Evolutionary conservation across 495 filamentous ascomycete genomes (phyloP), one percentile per base, ranked within the genome.

Genomic region (Aspergillus egyptiacus): DNA sequence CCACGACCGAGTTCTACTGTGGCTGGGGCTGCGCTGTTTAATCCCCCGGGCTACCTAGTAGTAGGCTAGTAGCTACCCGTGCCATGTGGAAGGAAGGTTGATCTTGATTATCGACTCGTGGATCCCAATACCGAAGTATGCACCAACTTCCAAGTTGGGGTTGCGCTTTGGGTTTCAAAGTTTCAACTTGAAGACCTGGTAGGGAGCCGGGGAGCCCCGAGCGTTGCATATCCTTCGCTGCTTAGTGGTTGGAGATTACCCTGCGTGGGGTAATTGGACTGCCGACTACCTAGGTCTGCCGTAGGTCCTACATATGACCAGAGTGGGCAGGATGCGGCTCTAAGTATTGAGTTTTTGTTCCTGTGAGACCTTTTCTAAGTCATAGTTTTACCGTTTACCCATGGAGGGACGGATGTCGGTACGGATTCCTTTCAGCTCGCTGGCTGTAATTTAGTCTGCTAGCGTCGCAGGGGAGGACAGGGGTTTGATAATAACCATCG

Each of bases 401-500:
- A 36, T 46, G 43, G 43, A 46, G 30, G 32, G 43, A n/a, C 32
- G 43, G 30, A 46, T 36, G 43, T 46, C 27, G 31, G 43, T 36
- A 46, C 31, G 13, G 31, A 25, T 32, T 6, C 22, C 14, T 2
- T 10, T 44, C 23, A 44, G 32, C 20, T 28, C 34, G 23, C 14
- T n/a, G n/a, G 15, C n/a, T 25, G 7, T 31, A 34, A n/a, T n/a
- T n/a, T n/a, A n/a, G n/a, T n/a, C n/a, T n/a, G n/a, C n/a, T n/a
- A n/a, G n/a, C n/a, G n/a, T 43, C 37, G 28, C 39, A 43, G 39
- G 39, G 32, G 17, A 27, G 27, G 44, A 45, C 41, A 14, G 46
- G 38, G 48, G 37, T 35, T 23, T 30, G 50, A 53, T 53, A 48
- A 46, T 30, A 32, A 43, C 50, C n/a, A n/a, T n/a, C n/a, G n/a